Percentiles rank a stretch among this genome's conserved stretches.
Evolutionary conservation across 2,329 filamentous ascomycete species (phyloP).

Genomic region (Cordyceps tenuipes): DNA sequence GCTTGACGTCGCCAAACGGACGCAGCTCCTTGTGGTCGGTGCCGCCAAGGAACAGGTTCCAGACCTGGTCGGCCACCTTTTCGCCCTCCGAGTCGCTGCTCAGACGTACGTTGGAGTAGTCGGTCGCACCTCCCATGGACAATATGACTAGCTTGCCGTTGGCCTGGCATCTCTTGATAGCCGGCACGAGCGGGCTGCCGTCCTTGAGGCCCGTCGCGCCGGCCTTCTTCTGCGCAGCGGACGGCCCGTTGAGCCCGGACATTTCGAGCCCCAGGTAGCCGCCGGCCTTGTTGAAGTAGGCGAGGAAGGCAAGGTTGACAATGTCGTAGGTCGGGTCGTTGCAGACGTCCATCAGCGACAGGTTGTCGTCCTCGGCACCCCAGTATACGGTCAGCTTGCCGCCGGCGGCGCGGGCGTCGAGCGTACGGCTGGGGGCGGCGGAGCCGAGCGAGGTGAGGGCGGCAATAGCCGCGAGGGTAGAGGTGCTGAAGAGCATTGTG

Average conservation of each 20-base stretch:
- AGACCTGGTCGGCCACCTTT: slow-evolving; percentile 51
- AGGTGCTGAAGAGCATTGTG: slow-evolving; percentile 8
- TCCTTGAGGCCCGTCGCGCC: slow-evolving; percentile 17
- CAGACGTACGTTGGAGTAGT: slow-evolving; percentile 56
- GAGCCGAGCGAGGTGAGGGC: slow-evolving; percentile 4
- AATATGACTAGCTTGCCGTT: slow-evolving; percentile 61
- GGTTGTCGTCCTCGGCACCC: slow-evolving; percentile 16
- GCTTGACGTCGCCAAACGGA: slow-evolving; percentile 56
- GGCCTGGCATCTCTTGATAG: slow-evolving; percentile 49
- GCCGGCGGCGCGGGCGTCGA: slow-evolving; percentile 10
- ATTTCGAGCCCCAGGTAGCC: slow-evolving; percentile 11
- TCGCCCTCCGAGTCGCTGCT: slow-evolving; percentile 37
- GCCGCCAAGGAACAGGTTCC: slow-evolving; percentile 55
- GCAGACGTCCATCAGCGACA: slow-evolving; percentile 15
- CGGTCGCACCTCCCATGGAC: slow-evolving; percentile 60
- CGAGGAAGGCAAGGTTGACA: slow-evolving; percentile 18
- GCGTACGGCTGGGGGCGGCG: background rate
- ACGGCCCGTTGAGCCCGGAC: slow-evolving; percentile 1
- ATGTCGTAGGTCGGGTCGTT: slow-evolving; percentile 16
- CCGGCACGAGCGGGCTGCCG: slow-evolving; percentile 14
- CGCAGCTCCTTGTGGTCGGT: slow-evolving; percentile 38
- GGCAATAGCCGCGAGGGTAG: slow-evolving; percentile 2
- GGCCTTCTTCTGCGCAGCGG: slow-evolving; percentile 14
- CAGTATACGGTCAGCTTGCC: slow-evolving; percentile 18
- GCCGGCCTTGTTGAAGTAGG: slow-evolving; percentile 15